These are phyloP conservation scores for Wickerhamiella domercqiae DNA, from an alignment of 805 yeast species.

Conservation along the genomic window DNA sequence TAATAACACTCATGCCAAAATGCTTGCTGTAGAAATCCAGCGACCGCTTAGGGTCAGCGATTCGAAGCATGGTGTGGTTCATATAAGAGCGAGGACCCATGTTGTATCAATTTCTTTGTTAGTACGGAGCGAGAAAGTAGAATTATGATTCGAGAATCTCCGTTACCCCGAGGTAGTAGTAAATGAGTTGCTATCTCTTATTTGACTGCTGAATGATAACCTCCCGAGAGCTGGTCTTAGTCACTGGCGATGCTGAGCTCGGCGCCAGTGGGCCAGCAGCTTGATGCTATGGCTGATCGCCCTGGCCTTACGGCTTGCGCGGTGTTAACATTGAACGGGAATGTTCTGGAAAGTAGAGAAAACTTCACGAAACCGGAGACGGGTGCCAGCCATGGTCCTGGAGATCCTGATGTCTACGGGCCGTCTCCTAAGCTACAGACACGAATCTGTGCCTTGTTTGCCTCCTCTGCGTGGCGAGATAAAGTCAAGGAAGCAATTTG, in stretches of 20 bases:
- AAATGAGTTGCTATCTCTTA: too few species aligned
- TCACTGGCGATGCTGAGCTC: constrained; percentile 1
- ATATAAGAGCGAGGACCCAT: constrained; percentile 3
- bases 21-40: constrained; percentile 56
- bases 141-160: too few species aligned
- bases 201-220: too few species aligned
- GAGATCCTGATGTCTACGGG: too few species aligned
- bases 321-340: constrained; percentile 9
- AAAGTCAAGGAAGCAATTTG: constrained; percentile 7
- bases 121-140: too few species aligned
- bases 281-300: background rate
- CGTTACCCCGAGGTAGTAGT: too few species aligned
- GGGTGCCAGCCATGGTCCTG: background rate
- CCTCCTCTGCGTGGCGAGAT: constrained; percentile 18
- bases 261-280: background rate
- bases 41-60: constrained; percentile 64
- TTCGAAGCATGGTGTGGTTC: constrained; percentile 42
- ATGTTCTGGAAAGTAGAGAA: constrained; percentile 14
- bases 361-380: background rate
- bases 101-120: background rate
- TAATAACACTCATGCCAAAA: constrained; percentile 57
- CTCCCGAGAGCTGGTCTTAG: too few species aligned
- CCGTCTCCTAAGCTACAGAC: constrained; percentile 17
- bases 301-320: constrained; percentile 6
- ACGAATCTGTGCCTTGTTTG: constrained; percentile 21